Conservation (phyloP, 176 grass and related monocot genomes). For the Rhynchospora tenuis region DNA sequence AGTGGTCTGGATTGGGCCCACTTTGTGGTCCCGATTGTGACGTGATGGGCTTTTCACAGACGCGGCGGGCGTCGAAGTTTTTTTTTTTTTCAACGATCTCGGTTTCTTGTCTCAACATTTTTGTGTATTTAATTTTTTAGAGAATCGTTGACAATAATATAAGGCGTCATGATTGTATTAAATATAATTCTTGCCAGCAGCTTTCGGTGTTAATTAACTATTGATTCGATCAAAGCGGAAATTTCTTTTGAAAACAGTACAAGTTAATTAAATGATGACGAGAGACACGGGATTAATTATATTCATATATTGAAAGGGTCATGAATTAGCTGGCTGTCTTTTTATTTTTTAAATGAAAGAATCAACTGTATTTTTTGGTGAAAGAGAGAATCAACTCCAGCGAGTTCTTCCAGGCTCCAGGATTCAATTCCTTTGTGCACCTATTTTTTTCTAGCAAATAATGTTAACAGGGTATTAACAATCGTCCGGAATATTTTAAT, state of each 20-base stretch:
- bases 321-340: background rate
- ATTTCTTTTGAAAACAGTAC: background rate
- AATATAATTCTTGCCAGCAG: no score
- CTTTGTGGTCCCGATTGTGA: background rate
- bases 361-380: no score
- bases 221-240: background rate
- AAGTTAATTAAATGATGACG: constrained; percentile 1
- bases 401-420: background rate
- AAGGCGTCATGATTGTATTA: background rate
- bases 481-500: background rate
- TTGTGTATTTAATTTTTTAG: background rate
- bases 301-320: background rate
- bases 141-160: background rate
- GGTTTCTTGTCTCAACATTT: background rate
- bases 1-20: background rate
- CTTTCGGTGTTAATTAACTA: no score
- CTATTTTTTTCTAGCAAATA: background rate
- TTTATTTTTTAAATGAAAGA: background rate
- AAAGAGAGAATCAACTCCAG: background rate
- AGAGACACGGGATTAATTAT: background rate
- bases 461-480: background rate
- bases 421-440: background rate
- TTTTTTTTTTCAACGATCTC: constrained; percentile 18
- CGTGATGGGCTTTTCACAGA: constrained; percentile 12
- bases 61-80: constrained; percentile 16